phyloP scores from a whole-genome alignment of 805 yeast genomes.

The Candida tallmaniae region DNA sequence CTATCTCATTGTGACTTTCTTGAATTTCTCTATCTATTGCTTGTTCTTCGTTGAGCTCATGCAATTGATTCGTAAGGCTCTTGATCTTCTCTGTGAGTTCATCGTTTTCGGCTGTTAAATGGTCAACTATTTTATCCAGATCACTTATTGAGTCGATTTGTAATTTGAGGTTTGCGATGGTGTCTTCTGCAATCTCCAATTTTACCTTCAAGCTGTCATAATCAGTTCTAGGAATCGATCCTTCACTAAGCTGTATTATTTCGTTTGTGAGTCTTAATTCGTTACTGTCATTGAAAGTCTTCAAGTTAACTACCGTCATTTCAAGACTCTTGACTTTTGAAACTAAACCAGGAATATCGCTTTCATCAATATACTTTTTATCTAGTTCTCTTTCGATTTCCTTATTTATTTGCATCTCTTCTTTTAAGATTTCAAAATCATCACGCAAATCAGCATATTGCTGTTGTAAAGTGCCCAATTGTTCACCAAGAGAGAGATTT shows the following conservation, averaged over 20 bases:
- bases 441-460: constrained; percentile 25
- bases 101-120: constrained; percentile 32
- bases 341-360: constrained; percentile 12
- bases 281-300: constrained; percentile 1
- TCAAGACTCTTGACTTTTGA: constrained; percentile 38
- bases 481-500: constrained; percentile 23
- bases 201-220: constrained; percentile 28
- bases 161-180: constrained; percentile 22
- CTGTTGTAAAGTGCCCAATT: constrained; percentile 19
- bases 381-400: constrained; percentile 32
- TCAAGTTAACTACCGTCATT: constrained; percentile 25
- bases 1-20: constrained; percentile 38
- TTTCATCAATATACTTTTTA: not conserved
- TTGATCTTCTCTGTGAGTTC: constrained; percentile 28
- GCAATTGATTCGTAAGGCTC: constrained; percentile 31
- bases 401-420: constrained; percentile 32
- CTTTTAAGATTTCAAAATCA: constrained; percentile 29
- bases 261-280: constrained; percentile 7
- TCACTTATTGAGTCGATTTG: constrained; percentile 31
- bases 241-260: constrained; percentile 1
- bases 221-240: constrained; percentile 16
- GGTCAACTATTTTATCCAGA: constrained; percentile 32
- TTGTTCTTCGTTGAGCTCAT: constrained; percentile 47
- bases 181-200: constrained; percentile 18
- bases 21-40: constrained; percentile 49